Evolutionary conservation across 495 filamentous ascomycete species (phyloP).

Genomic region (Penicillium manginii): DNA sequence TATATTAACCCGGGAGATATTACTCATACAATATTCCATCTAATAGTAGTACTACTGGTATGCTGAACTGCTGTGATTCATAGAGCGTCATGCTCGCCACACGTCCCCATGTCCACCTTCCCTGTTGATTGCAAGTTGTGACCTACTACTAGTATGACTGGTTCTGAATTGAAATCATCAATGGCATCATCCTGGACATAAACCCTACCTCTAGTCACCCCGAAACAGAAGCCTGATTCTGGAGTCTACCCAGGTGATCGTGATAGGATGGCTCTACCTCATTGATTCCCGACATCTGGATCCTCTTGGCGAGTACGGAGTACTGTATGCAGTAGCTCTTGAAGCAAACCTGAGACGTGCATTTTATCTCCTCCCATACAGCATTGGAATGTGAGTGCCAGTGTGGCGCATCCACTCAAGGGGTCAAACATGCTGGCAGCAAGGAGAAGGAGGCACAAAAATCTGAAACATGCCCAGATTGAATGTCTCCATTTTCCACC

Average conservation of each 20-base stretch:
- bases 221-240: not conserved
- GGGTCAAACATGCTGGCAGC: not conserved
- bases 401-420: not conserved
- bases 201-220: not conserved
- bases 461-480: not conserved
- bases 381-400: constrained; percentile 10
- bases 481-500: too few species aligned
- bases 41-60: too few species aligned
- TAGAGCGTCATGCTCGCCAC: not conserved
- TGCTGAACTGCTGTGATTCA: too few species aligned
- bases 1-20: too few species aligned
- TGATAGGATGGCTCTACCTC: not conserved
- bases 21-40: too few species aligned
- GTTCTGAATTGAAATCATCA: not conserved
- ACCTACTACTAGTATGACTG: too few species aligned
- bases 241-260: not conserved
- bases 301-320: too few species aligned
- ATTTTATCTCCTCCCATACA: not conserved
- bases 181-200: constrained; percentile 3
- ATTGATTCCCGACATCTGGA: not conserved
- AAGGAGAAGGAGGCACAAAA: not conserved
- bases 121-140: not conserved
- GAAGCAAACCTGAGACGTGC: constrained; percentile 8
- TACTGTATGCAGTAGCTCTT: not conserved
- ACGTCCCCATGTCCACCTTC: not conserved